These are phyloP conservation scores for Citrus unshiu DNA, from an alignment of 345 rosid genomes.

Conservation along the genomic window DNA sequence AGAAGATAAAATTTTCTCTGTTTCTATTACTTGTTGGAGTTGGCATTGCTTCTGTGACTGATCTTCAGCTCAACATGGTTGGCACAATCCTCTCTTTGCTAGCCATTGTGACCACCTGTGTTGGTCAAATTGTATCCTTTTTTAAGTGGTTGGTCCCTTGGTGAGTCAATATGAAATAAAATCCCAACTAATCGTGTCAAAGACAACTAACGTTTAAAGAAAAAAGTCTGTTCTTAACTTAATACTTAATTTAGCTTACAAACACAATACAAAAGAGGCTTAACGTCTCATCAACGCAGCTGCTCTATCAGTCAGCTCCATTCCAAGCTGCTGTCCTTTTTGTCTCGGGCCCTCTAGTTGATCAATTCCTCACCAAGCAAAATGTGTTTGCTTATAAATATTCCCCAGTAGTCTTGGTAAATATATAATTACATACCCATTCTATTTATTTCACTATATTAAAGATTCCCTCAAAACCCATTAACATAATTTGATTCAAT, in stretches of 20 bases:
- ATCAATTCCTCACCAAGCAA: conserved; percentile 75
- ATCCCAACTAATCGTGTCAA: not conserved
- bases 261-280: conserved; percentile 92
- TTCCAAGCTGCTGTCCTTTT: conserved; percentile 98
- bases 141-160: not conserved
- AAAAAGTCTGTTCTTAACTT: conserved; percentile 16
- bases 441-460: not conserved
- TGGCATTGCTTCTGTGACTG: conserved; percentile 93
- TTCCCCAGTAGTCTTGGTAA: conserved; percentile 74
- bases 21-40: conserved; percentile 73
- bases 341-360: conserved; percentile 92
- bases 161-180: not conserved
- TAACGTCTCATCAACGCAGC: conserved; percentile 92
- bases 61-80: conserved; percentile 82
- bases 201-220: not conserved
- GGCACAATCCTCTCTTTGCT: conserved; percentile 80
- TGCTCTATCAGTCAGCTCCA: conserved; percentile 95
- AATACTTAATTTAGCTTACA: conserved; percentile 56
- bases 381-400: conserved; percentile 84
- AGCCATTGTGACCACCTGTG: conserved; percentile 88
- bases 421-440: not conserved
- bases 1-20: conserved; percentile 68
- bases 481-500: not conserved
- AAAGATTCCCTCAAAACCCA: too few relatives aligned
- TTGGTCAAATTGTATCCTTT: conserved; percentile 94